phyloP scores from a whole-genome alignment of 805 yeast genomes.

The Kazachstania viticola region DNA sequence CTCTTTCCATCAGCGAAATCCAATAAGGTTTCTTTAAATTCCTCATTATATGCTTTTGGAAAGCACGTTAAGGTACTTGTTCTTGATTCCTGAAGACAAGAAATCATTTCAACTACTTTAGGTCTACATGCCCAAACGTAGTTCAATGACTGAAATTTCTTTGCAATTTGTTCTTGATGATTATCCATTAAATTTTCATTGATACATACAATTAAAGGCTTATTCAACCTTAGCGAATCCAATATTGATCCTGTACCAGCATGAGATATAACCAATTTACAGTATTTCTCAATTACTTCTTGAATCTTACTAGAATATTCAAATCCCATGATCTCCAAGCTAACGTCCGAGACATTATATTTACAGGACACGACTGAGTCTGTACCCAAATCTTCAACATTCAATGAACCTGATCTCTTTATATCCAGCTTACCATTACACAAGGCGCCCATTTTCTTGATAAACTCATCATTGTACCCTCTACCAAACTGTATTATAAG shows the following conservation, averaged over 20 bases:
- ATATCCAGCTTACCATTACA: too few relatives aligned
- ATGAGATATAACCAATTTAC: constrained; percentile 69
- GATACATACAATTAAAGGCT: constrained; percentile 56
- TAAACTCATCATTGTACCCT: constrained; percentile 19
- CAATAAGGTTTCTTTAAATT: constrained; percentile 1
- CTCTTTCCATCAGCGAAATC: neutral
- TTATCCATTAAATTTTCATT: constrained; percentile 73
- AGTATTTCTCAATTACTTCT: constrained; percentile 7
- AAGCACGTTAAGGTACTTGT: neutral
- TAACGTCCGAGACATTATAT: too few relatives aligned
- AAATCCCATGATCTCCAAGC: constrained; percentile 6
- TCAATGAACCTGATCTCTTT: too few relatives aligned
- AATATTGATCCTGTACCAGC: constrained; percentile 89
- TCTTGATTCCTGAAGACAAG: neutral
- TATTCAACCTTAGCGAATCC: constrained; percentile 50
- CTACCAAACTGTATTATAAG: constrained; percentile 54
- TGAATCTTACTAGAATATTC: constrained; percentile 8
- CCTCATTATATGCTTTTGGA: neutral
- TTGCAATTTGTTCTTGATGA: constrained; percentile 73
- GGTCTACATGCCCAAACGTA: constrained; percentile 17
- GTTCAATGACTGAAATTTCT: constrained; percentile 32
- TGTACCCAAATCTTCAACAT: too few relatives aligned
- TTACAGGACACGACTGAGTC: too few relatives aligned
- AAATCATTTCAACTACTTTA: neutral
- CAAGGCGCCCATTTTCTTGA: constrained; percentile 2